Evolutionary conservation across 2,329 filamentous ascomycete genomes (phyloP), one percentile per base, ranked within the genome.

Genomic region (Scedosporium dehoogii): DNA sequence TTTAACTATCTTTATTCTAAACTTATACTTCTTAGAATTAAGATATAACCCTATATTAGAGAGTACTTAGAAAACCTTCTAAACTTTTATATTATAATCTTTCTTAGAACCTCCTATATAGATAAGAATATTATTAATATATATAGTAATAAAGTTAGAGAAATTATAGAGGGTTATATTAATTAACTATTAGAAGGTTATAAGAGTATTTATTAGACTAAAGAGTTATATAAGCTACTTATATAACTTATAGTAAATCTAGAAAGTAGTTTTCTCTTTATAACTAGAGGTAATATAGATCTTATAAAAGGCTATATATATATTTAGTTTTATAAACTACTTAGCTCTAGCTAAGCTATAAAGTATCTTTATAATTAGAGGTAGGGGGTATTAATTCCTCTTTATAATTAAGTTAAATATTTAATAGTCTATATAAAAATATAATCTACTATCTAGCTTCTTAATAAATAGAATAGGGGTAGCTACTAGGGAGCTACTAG

Each of bases 251-350:
- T 41, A 59, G 4, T 44, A 59, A 12, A 44, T 59, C 2, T 59
- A 44, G 23, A 59, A 59, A 4, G 38, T 33, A 42, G 23, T 59
- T n/a, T 42, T 59, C 33, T 59, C 9, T 38, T 59, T 59, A 59
- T 59, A 59, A 12, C 29, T 38, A 42, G 9, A 14, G 1, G 21
- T 21, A 44, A 59, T 59, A 2, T 44, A 23, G 2, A 59, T 18
- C 21, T 59, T 59, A 42, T 59, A 59, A 25, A 59, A 59, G 16
- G 55, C 16, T 16, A 38, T 18, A 3, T 33, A 9, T 58, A 58
- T 58, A 58, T 58, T 18, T 27, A 58, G 55, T 29, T 58, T 58
- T 38, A 33, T 58, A 58, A 29, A 58, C 27, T 58, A 58, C 9
- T n/a, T n/a, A 6, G 16, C 25, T 27, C 7, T 16, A 9, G 12